A percentile compares a stretch with the other conserved stretches of the same genome.
Evolutionary conservation across 2,329 filamentous ascomycete genomes (phyloP).

Genomic region (Drechslerella stenobrocha): DNA sequence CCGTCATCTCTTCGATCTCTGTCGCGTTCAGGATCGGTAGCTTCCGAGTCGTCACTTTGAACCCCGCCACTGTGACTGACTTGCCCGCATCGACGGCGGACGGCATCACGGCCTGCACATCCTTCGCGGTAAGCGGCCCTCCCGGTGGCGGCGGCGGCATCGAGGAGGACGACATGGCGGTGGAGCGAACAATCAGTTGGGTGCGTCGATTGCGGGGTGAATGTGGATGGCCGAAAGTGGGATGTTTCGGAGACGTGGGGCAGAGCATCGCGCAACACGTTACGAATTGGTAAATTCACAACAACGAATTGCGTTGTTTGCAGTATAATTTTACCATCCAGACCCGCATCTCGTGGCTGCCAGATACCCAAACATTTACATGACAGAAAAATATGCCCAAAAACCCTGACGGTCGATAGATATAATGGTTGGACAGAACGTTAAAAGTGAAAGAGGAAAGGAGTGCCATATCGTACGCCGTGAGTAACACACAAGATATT

Average conservation of each 20-base stretch:
- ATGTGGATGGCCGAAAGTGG: constrained; percentile 9
- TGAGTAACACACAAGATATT: constrained; percentile 36
- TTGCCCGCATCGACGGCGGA: constrained; percentile 49
- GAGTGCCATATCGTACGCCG: constrained; percentile 40
- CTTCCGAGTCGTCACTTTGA: constrained; percentile 57
- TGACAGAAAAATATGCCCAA: neutral
- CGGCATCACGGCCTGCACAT: constrained; percentile 38
- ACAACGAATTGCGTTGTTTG: neutral
- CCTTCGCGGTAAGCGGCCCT: constrained; percentile 18
- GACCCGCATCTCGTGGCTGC: too few relatives aligned
- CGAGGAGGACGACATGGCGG: constrained; percentile 9
- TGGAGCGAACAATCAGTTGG: neutral
- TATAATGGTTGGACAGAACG: neutral
- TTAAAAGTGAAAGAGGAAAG: constrained; percentile 8
- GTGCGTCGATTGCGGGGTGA: neutral
- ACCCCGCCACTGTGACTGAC: constrained; percentile 46
- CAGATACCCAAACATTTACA: neutral
- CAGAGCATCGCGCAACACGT: constrained; percentile 4
- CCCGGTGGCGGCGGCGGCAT: constrained; percentile 29
- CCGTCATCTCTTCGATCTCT: constrained; percentile 83
- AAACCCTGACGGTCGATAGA: neutral
- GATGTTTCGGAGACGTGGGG: constrained; percentile 9
- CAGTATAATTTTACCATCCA: too few relatives aligned
- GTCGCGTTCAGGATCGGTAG: constrained; percentile 90
- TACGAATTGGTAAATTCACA: too few relatives aligned